A percentile compares a stretch with the other conserved stretches of the same genome.
phyloP scores from a whole-genome alignment of 2,329 filamentous ascomycete genomes.

The Fusarium nygamai region DNA sequence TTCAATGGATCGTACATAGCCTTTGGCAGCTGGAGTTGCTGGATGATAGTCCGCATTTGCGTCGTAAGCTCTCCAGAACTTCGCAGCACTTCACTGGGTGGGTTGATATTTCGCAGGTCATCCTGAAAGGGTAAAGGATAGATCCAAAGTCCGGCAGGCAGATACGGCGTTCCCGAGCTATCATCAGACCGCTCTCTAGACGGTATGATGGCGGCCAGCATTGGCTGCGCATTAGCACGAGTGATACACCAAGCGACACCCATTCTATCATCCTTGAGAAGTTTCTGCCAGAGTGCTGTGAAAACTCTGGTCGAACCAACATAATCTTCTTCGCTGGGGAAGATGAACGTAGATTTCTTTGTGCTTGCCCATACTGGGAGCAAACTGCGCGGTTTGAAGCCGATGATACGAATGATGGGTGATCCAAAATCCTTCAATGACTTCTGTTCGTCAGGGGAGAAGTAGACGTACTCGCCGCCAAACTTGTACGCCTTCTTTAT shows the following conservation, averaged over 20 bases:
- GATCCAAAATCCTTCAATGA: conserved; percentile 82
- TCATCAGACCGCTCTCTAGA: conserved; percentile 74
- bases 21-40: conserved; percentile 89
- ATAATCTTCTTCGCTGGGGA: conserved; percentile 89
- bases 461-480: conserved; percentile 88
- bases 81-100: conserved; percentile 61
- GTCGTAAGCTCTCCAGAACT: conserved; percentile 79
- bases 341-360: conserved; percentile 90
- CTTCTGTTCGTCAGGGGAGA: conserved; percentile 85
- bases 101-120: conserved; percentile 81
- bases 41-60: conserved; percentile 82
- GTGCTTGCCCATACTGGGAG: conserved; percentile 86
- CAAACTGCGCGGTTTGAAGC: conserved; percentile 84
- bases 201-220: conserved; percentile 83
- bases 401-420: conserved; percentile 86
- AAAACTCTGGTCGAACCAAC: conserved; percentile 94
- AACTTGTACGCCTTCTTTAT: conserved; percentile 96
- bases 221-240: conserved; percentile 80
- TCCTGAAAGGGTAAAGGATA: conserved; percentile 89
- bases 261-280: conserved; percentile 81
- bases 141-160: conserved; percentile 89
- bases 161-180: conserved; percentile 71
- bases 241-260: conserved; percentile 91
- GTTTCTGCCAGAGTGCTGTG: conserved; percentile 87
- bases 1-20: conserved; percentile 84